Evolutionary conservation across 208 protist genomes (phyloP).

Genomic region (Acanthamoeba triangularis): DNA sequence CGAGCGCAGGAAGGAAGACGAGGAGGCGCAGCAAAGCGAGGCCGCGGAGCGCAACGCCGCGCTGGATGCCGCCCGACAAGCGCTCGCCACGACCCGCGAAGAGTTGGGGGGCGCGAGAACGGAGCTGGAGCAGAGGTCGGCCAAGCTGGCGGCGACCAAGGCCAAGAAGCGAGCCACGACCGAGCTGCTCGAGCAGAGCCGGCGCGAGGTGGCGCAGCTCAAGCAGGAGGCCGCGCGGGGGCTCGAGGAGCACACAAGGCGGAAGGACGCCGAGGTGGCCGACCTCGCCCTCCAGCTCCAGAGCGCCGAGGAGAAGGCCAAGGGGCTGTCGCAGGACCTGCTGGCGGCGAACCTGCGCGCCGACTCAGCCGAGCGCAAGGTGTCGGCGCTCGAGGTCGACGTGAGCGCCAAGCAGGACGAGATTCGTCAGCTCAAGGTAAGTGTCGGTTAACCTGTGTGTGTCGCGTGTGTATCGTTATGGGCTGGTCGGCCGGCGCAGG

Average conservation of each 20-base stretch:
- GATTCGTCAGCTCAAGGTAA: not conserved
- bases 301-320: conserved; percentile 6
- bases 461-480: too few relatives aligned
- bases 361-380: not conserved
- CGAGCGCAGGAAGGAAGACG: not conserved
- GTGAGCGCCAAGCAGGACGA: not conserved
- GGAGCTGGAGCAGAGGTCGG: not conserved
- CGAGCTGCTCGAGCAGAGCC: not conserved
- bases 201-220: not conserved
- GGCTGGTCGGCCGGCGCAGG: not conserved
- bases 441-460: not conserved
- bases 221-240: not conserved
- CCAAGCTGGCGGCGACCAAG: not conserved
- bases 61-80: not conserved
- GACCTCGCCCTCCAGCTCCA: not conserved
- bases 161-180: not conserved
- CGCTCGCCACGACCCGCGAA: not conserved
- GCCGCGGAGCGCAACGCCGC: not conserved
- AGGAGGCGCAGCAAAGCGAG: not conserved
- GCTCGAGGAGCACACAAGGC: not conserved
- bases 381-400: not conserved
- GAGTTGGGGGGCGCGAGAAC: not conserved
- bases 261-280: not conserved
- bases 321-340: not conserved
- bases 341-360: not conserved